A percentile compares a stretch with the other conserved stretches of the same genome.
Conservation (phyloP, 345 rosid species). For the Syzygium grande region DNA sequence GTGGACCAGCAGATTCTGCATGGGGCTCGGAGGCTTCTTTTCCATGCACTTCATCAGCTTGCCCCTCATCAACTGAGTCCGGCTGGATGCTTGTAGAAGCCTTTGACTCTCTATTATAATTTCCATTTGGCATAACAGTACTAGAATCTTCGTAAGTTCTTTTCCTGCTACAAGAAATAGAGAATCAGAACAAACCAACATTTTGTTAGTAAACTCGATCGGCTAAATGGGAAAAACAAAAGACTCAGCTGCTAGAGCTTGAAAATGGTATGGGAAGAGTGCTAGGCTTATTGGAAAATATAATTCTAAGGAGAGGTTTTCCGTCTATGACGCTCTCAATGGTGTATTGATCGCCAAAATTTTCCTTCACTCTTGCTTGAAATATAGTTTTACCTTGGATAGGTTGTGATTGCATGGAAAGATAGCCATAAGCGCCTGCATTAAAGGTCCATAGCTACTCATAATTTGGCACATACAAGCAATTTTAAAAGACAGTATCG, state of each 20-base stretch:
- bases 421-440: constrained; percentile 42
- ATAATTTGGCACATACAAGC: background rate
- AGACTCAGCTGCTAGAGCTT: background rate
- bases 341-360: too few species aligned
- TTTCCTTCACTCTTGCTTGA: too few species aligned
- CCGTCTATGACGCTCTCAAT: too few species aligned
- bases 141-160: constrained; percentile 27
- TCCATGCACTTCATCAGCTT: constrained; percentile 11
- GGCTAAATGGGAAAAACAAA: background rate
- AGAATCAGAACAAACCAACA: constrained; percentile 1
- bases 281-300: too few species aligned
- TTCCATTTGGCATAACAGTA: constrained; percentile 25
- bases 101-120: constrained; percentile 2
- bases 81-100: too few species aligned
- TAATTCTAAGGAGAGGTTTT: too few species aligned
- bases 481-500: background rate
- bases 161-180: constrained; percentile 26
- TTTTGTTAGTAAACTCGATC: background rate
- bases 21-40: constrained; percentile 19
- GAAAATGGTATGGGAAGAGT: too few species aligned
- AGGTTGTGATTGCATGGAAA: constrained; percentile 19
- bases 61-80: background rate
- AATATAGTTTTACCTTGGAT: constrained; percentile 19
- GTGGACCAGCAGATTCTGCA: constrained; percentile 10
- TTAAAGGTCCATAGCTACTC: background rate